phyloP scores from a whole-genome alignment of 768 basidiomycete species.

The Harrya chromipes region DNA sequence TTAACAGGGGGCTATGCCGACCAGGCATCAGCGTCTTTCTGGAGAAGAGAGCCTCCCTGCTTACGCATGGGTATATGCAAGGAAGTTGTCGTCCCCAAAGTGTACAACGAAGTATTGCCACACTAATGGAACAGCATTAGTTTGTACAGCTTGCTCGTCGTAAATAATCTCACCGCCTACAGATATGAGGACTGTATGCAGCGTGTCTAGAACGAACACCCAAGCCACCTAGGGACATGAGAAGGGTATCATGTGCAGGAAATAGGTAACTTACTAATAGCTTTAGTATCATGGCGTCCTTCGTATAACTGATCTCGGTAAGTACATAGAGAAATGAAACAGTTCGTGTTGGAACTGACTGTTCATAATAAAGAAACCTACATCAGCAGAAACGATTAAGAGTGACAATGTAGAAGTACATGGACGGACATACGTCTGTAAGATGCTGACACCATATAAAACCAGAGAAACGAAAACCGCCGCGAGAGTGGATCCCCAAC shows the following conservation, averaged over 20 bases:
- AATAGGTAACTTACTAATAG: conserved; percentile 8
- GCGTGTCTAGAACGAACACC: conserved; percentile 18
- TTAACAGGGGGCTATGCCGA: conserved; percentile 15
- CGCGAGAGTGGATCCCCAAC: conserved; percentile 26
- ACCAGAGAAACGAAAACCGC: conserved; percentile 18
- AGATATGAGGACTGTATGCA: conserved; percentile 16
- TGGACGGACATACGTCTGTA: conserved; percentile 21
- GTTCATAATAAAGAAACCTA: conserved; percentile 27
- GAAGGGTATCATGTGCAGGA: background rate
- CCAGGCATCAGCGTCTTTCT: conserved; percentile 4
- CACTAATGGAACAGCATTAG: conserved; percentile 11
- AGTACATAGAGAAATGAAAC: background rate
- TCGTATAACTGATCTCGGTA: conserved; percentile 11
- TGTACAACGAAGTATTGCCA: conserved; percentile 24
- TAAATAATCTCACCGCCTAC: conserved; percentile 13
- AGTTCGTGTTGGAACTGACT: conserved; percentile 10
- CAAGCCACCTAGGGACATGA: conserved; percentile 17
- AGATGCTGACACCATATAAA: conserved; percentile 25
- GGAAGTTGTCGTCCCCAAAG: conserved; percentile 16
- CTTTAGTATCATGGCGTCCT: conserved; percentile 14
- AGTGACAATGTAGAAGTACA: background rate
- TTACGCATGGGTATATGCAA: conserved; percentile 18
- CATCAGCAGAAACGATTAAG: background rate
- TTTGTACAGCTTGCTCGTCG: background rate
- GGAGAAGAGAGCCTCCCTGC: conserved; percentile 8